Base-by-base conservation (phyloP, 2,329 filamentous ascomycete genomes). In the Westerdykella aurantiaca region DNA sequence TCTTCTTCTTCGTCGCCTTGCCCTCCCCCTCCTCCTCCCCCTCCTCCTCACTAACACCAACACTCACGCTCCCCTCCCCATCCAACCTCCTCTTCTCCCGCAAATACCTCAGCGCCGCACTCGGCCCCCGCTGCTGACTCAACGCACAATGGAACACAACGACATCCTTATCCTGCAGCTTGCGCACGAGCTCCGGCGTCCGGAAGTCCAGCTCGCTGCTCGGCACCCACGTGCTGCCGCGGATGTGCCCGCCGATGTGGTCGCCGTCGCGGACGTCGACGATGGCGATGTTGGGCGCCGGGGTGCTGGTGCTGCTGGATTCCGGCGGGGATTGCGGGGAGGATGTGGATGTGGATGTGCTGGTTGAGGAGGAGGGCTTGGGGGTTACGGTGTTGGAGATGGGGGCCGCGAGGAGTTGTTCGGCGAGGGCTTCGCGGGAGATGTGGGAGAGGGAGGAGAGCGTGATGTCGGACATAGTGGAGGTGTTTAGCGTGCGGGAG, bases 141-240 rank as follows among this genome's bases (percentile, higher is more conserved):
- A 97, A 73, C 14, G 87, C 86, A 69, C 93, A 98, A 71, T 98
- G 93, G 67, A 98, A 98, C 1, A 98, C 80, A 12, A 98, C 88
- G 10, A 78, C 84, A 44, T 93, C 80, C 67, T 88, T 89, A 61
- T 84, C 81, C 52, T 81, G 73, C 38, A 96, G 78, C 35, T 78
- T 82, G 44, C 88, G 81, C 11, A 95, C 76, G n/a, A 98, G 80
- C 50, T 89, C 87, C 0, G 90, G 86, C 67, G 93, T 80, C 53
- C 78, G 81, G 62, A 80, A 79, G 57, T 95, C 87, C 39, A 97
- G 78, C 14, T 81, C 79, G 37, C 70, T 71, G 40, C 80, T 85
- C 0, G 93, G 89, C 11, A 88, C 77, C 74, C 95, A 87, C 41
- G 77, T 80, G 29, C 83, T 86, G 46, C 81, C 80, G 47, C 76